These are phyloP conservation scores for Ustilago trichophora DNA, from an alignment of 1,284 basidiomycete species.

Conservation along the genomic window DNA sequence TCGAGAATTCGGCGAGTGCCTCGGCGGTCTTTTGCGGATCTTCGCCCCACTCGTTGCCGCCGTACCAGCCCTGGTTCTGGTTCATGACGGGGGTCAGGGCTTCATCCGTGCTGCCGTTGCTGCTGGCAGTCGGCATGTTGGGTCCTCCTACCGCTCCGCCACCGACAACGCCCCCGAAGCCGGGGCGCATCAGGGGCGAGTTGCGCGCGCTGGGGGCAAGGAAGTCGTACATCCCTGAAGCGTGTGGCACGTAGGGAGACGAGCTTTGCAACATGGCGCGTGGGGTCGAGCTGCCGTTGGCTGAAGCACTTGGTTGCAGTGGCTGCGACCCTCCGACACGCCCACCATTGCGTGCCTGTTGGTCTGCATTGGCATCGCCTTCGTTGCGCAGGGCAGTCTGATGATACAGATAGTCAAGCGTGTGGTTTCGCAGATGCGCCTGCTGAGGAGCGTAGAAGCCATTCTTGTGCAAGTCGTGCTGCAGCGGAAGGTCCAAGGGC, in stretches of 20 bases:
- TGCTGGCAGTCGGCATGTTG: conserved; percentile 30
- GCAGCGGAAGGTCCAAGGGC: conserved; percentile 48
- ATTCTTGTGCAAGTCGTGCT: conserved; percentile 44
- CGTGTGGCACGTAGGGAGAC: conserved; percentile 39
- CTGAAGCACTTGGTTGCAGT: conserved; percentile 31
- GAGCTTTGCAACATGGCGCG: conserved; percentile 24
- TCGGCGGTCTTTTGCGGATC: conserved; percentile 51
- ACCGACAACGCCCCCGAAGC: background rate
- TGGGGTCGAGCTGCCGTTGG: conserved; percentile 38
- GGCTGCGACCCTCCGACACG: too few relatives aligned
- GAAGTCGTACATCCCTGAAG: conserved; percentile 46
- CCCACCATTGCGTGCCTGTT: too few relatives aligned
- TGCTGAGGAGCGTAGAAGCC: conserved; percentile 42
- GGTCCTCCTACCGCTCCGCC: background rate
- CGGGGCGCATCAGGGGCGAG: conserved; percentile 36
- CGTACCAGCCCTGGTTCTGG: conserved; percentile 37
- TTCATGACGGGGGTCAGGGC: conserved; percentile 45
- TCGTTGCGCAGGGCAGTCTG: conserved; percentile 21
- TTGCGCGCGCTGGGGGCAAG: conserved; percentile 44
- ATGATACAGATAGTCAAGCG: conserved; percentile 47
- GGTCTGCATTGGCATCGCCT: conserved; percentile 1
- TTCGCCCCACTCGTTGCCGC: conserved; percentile 44
- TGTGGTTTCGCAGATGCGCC: conserved; percentile 38
- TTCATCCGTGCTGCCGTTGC: conserved; percentile 47
- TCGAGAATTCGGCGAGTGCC: conserved; percentile 40